These are phyloP conservation scores for Lyophyllum atratum DNA, from an alignment of 768 basidiomycete species.

Conservation along the genomic window DNA sequence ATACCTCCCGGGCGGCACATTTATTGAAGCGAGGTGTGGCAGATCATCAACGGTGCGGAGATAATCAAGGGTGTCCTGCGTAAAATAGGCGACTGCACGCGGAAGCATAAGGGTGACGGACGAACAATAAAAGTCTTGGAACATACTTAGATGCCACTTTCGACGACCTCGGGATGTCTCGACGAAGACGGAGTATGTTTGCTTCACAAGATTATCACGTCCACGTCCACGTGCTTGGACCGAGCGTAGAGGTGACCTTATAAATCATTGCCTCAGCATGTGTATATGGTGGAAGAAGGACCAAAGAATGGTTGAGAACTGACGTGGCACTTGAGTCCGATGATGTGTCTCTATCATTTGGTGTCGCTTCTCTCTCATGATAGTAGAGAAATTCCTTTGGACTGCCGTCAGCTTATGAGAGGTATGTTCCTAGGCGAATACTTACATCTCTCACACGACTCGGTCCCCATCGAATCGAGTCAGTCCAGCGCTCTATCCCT, in stretches of 20 bases:
- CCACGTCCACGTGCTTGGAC: slow-evolving; percentile 26
- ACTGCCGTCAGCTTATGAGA: slow-evolving; percentile 8
- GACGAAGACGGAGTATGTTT: slow-evolving; percentile 80
- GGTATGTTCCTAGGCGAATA: neutral
- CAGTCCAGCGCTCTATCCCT: slow-evolving; percentile 83
- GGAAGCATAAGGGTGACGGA: slow-evolving; percentile 8
- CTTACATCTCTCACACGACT: slow-evolving; percentile 76
- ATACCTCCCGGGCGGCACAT: slow-evolving; percentile 63
- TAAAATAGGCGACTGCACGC: slow-evolving; percentile 72
- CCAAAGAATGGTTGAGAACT: slow-evolving; percentile 20
- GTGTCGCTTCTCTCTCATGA: slow-evolving; percentile 61
- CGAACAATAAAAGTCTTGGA: neutral
- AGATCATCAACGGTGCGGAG: slow-evolving; percentile 63
- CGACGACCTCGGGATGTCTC: slow-evolving; percentile 64
- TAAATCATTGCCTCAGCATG: neutral
- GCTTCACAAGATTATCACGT: slow-evolving; percentile 64
- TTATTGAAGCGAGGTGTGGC: slow-evolving; percentile 51
- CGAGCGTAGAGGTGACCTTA: slow-evolving; percentile 24
- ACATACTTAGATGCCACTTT: slow-evolving; percentile 82
- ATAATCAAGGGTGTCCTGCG: slow-evolving; percentile 57
- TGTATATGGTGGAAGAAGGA: neutral
- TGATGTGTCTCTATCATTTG: slow-evolving; percentile 44
- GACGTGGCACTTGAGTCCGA: slow-evolving; percentile 56
- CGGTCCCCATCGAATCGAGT: slow-evolving; percentile 78
- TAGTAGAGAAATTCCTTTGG: slow-evolving; percentile 76